Evolutionary conservation across 345 rosid species (phyloP).

Genomic region (Populus alba): DNA sequence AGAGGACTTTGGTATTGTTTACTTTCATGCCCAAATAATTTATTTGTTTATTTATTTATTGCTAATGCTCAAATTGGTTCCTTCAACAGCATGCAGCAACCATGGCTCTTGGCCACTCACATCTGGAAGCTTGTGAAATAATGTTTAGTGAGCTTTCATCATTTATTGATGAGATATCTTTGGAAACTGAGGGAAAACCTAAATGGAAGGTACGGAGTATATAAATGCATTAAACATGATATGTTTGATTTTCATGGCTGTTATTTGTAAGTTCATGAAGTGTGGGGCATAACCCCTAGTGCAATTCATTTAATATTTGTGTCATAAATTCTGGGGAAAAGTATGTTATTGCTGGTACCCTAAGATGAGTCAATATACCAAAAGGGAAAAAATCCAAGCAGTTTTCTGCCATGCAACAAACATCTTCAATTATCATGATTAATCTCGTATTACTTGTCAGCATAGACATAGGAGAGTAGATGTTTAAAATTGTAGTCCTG

Average conservation of each 20-base stretch:
- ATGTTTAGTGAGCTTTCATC: slow-evolving; percentile 89
- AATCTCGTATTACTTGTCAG: background rate
- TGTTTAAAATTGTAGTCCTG: background rate
- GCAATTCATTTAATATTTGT: background rate
- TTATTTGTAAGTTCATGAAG: background rate
- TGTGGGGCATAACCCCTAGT: background rate
- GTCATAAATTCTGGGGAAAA: background rate
- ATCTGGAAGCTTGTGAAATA: slow-evolving; percentile 92
- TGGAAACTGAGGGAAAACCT: slow-evolving; percentile 85
- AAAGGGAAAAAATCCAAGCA: background rate
- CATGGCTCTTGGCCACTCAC: slow-evolving; percentile 97
- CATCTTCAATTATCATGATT: background rate
- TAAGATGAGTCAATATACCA: background rate
- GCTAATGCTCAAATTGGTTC: slow-evolving; percentile 12
- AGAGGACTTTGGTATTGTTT: background rate
- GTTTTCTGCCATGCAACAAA: background rate
- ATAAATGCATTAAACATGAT: too few species aligned
- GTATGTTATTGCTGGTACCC: background rate
- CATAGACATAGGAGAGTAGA: background rate
- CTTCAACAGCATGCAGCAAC: slow-evolving; percentile 77
- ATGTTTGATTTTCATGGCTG: background rate
- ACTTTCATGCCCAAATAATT: background rate
- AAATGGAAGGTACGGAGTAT: slow-evolving; percentile 81
- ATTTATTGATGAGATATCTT: slow-evolving; percentile 88
- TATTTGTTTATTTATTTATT: background rate